Evolutionary conservation across 73 alveolate genomes (phyloP), one percentile per base, ranked within the genome.

Genomic region (Paramecium tetraurelia): DNA sequence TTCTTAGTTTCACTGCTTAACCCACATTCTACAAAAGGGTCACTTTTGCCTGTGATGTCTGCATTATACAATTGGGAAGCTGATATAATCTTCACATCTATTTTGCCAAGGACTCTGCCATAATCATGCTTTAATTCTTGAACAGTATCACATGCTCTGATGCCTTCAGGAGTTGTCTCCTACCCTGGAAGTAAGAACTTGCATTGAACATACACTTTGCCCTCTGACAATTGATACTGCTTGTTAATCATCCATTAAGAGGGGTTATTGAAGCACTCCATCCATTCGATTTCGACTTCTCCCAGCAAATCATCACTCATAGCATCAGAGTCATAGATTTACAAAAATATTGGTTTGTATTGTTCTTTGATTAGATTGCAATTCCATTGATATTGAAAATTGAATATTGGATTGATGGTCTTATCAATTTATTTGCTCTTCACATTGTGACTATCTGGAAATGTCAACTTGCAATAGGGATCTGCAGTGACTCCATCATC

Each of bases 231-330:
- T 59, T 14, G 63, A 63, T 68, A 63, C 21, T 59, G 20, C 7
- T 63, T 59, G 6, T 86, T 86, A 18, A 86, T 63, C 44, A 50
- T 58, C 93, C 93, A 86, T 50, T 63, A 63, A 22, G 93, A 22
- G 18, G 93, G 93, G 22, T 86, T 86, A 43, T 68, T 33, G 29
- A 86, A 86, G 38, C 93, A 86, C 27, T 86, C 93, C 86, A 86
- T 86, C 93, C 93, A 86, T 43, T 86, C 93, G 27, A 86, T 27
- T 41, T 72, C 36, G 0, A 59, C 12, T 36, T 58, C 88, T 59
- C 88, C 87, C 3, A 86, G 22, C 11, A 86, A 18, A 53, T 86
- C 93, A 63, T 86, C 93, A 4, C 59, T 59, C 36, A 86, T 1
- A 5, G 70, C 71, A 58, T 86, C 93, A 3, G 59, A 22, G 69